These are phyloP conservation scores for Haplosporangium sp. DNA, from an alignment of 371 early-diverging fungal genomes.

Conservation along the genomic window DNA sequence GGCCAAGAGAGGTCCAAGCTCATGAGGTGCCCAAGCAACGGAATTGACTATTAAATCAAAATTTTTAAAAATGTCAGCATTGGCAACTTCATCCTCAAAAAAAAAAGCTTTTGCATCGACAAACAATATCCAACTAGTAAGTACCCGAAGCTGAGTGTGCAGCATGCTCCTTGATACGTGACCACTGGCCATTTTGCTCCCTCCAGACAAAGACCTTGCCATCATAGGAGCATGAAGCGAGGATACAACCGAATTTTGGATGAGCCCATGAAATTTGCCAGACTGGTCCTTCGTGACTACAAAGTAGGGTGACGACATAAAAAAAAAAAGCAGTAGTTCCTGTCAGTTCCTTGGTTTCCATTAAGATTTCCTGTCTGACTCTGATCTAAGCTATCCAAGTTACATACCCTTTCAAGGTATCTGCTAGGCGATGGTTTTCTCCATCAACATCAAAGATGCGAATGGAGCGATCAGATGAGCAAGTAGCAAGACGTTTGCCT, in stretches of 20 bases:
- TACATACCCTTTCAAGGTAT: conserved; percentile 81
- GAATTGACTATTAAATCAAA: conserved; percentile 81
- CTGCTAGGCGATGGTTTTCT: conserved; percentile 82
- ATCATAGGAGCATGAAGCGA: conserved; percentile 98
- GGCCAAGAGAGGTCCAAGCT: conserved; percentile 92
- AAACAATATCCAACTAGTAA: conserved; percentile 7
- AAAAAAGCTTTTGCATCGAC: background rate
- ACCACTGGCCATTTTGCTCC: conserved; percentile 88
- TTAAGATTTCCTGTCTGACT: background rate
- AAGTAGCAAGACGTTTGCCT: conserved; percentile 93
- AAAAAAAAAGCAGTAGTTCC: background rate
- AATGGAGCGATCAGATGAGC: conserved; percentile 96
- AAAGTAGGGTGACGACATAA: background rate
- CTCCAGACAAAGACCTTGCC: conserved; percentile 95
- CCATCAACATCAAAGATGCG: conserved; percentile 92
- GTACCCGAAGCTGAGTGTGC: conserved; percentile 90
- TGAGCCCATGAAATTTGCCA: conserved; percentile 99
- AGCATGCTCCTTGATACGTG: conserved; percentile 90
- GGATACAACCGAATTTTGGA: conserved; percentile 94
- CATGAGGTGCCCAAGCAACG: conserved; percentile 97
- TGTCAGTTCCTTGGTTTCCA: background rate
- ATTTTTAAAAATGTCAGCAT: background rate
- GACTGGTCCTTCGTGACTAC: conserved; percentile 96
- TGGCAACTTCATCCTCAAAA: background rate
- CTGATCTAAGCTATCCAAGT: background rate